Percentiles rank a stretch among this genome's conserved stretches.
Evolutionary conservation across 2,329 filamentous ascomycete species (phyloP).

Genomic region (Xylariaceae sp.): DNA sequence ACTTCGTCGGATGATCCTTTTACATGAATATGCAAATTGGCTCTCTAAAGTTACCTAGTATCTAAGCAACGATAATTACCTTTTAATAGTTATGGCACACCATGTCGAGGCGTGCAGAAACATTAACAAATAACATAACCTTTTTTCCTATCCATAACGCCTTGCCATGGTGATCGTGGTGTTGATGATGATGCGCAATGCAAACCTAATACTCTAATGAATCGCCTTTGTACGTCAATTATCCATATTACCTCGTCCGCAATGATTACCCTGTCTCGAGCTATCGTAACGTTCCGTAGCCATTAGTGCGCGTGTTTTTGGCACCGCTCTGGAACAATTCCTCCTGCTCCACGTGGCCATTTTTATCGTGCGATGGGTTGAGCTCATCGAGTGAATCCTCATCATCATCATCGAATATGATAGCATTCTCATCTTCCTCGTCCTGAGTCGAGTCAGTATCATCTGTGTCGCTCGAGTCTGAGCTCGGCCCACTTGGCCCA

Average conservation of each 20-base stretch:
- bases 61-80: not conserved
- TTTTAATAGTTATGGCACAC: too few relatives aligned
- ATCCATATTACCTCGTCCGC: not conserved
- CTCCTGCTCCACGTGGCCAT: conserved; percentile 33
- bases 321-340: not conserved
- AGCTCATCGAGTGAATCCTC: conserved; percentile 23
- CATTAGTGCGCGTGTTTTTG: not conserved
- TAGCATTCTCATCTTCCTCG: conserved; percentile 42
- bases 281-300: conserved; percentile 21
- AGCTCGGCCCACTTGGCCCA: conserved; percentile 58
- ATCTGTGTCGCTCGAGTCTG: conserved; percentile 28
- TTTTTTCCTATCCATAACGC: conserved; percentile 20
- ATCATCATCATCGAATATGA: conserved; percentile 38
- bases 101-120: too few relatives aligned
- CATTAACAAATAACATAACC: not conserved
- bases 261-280: not conserved
- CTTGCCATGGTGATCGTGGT: conserved; percentile 5
- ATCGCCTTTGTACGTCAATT: conserved; percentile 5
- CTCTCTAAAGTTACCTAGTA: not conserved
- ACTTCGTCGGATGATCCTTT: not conserved
- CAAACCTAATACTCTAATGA: not conserved
- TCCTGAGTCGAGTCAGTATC: conserved; percentile 43
- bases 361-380: conserved; percentile 22
- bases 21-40: not conserved
- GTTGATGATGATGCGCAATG: conserved; percentile 8